A percentile compares a stretch with the other conserved stretches of the same genome.
phyloP scores from a whole-genome alignment of 257 asterid species.

The Solanum acaule region DNA sequence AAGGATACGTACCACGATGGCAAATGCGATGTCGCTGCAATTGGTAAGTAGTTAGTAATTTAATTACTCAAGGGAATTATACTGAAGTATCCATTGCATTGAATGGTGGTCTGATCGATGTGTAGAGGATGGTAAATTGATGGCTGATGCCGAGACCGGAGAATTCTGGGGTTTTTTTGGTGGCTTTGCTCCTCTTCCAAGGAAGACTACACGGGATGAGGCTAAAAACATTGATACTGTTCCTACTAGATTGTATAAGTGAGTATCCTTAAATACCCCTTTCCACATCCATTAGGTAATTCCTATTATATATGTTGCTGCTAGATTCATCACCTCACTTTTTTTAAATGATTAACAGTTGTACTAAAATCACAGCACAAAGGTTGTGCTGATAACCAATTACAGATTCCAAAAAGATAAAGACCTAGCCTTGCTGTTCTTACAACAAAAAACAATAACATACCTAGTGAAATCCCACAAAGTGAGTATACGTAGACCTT shows the following conservation, averaged over 20 bases:
- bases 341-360: neutral
- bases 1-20: constrained; percentile 95
- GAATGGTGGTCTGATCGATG: constrained; percentile 10
- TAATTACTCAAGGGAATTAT: constrained; percentile 9
- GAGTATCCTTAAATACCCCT: constrained; percentile 9
- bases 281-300: neutral
- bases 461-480: neutral
- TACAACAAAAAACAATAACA: neutral
- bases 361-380: neutral
- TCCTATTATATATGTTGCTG: neutral
- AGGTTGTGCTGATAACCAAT: neutral
- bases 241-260: constrained; percentile 72
- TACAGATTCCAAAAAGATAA: neutral
- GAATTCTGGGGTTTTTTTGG: constrained; percentile 99
- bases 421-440: neutral
- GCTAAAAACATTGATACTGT: constrained; percentile 27
- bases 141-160: constrained; percentile 99
- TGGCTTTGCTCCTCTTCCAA: constrained; percentile 99
- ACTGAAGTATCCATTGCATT: constrained; percentile 13
- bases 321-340: neutral
- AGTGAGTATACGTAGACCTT: neutral
- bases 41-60: constrained; percentile 48
- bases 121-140: constrained; percentile 92
- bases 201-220: constrained; percentile 54
- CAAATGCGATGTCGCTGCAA: constrained; percentile 90